Percentiles rank a stretch among this genome's conserved stretches.
phyloP scores from a whole-genome alignment of 2,329 filamentous ascomycete genomes.

The Dactylonectria macrodidyma region DNA sequence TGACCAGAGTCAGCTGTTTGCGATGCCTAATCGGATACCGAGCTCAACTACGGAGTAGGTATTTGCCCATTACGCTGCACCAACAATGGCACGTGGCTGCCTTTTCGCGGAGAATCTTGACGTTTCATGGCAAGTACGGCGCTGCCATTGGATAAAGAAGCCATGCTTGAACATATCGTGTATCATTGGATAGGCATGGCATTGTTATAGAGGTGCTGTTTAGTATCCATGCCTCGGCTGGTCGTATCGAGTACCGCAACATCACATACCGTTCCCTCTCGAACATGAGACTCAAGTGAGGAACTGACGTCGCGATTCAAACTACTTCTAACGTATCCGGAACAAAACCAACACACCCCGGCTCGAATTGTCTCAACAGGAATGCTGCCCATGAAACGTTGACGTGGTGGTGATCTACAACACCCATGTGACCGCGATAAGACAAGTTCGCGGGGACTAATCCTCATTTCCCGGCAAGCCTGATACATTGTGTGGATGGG shows the following conservation, averaged over 20 bases:
- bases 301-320: slow-evolving; percentile 16
- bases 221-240: not conserved
- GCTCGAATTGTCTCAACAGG: slow-evolving; percentile 16
- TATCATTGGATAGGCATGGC: slow-evolving; percentile 8
- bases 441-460: slow-evolving; percentile 33
- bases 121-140: slow-evolving; percentile 8
- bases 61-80: slow-evolving; percentile 10
- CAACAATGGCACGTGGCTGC: slow-evolving; percentile 14
- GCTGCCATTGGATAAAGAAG: slow-evolving; percentile 19
- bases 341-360: slow-evolving; percentile 15
- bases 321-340: slow-evolving; percentile 20
- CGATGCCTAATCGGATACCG: slow-evolving; percentile 22
- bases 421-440: slow-evolving; percentile 36
- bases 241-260: not conserved
- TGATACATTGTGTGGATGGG: slow-evolving; percentile 12
- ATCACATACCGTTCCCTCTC: not conserved
- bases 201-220: not conserved
- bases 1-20: not conserved
- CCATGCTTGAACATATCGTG: slow-evolving; percentile 13
- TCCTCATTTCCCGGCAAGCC: slow-evolving; percentile 40
- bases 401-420: slow-evolving; percentile 25
- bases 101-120: slow-evolving; percentile 7
- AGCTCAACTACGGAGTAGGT: not conserved
- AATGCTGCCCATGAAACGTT: slow-evolving; percentile 30
- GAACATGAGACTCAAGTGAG: slow-evolving; percentile 9